phyloP scores from a whole-genome alignment of 768 basidiomycete species.

The Auricularia heimuer region DNA sequence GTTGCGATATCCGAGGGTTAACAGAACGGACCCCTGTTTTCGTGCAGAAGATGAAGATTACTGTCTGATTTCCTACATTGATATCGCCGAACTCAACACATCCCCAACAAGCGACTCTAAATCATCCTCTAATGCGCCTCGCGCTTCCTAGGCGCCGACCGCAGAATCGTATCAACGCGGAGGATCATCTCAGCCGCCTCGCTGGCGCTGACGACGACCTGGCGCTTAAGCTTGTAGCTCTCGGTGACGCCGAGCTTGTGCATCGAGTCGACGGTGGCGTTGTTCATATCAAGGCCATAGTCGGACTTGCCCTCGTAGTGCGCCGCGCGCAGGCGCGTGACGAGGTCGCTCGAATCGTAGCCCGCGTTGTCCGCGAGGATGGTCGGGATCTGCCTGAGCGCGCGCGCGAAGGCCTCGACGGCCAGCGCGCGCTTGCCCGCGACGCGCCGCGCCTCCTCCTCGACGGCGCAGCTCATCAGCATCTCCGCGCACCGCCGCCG shows the following conservation, averaged over 20 bases:
- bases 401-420: conserved; percentile 81
- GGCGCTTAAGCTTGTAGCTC: conserved; percentile 93
- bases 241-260: conserved; percentile 80
- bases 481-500: conserved; percentile 96
- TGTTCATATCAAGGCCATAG: conserved; percentile 87
- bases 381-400: conserved; percentile 88
- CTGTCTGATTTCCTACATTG: no score
- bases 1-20: no score
- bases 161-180: conserved; percentile 86
- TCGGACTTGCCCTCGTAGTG: conserved; percentile 85
- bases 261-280: conserved; percentile 84
- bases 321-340: conserved; percentile 78
- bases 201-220: conserved; percentile 87
- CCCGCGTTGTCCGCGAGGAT: conserved; percentile 98
- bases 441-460: conserved; percentile 73
- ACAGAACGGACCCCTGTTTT: no score
- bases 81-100: no score
- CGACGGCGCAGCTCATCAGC: conserved; percentile 92
- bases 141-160: conserved; percentile 74
- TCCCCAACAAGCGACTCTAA: no score
- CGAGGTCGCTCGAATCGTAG: conserved; percentile 93
- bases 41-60: no score
- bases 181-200: conserved; percentile 99
- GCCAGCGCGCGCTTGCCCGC: conserved; percentile 96
- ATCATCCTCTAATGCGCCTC: conserved; percentile 37